Base-by-base conservation (phyloP, 768 basidiomycete species). In the Antrodiella citrinella region DNA sequence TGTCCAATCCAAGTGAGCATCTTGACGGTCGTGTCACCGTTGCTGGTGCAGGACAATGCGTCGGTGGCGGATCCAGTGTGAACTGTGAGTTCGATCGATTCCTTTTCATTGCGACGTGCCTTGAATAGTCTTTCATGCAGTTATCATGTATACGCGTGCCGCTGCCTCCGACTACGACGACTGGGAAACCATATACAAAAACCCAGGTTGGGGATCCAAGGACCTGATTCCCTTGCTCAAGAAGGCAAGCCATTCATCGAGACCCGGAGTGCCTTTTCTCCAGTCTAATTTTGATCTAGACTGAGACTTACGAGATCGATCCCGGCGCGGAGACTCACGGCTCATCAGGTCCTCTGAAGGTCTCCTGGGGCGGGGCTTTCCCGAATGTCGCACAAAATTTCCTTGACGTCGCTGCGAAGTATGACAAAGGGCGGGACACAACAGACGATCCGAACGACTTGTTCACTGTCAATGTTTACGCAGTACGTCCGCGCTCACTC, bases 41-140 rank as follows among this genome's bases (percentile, higher is more conserved):
- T 26, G 69, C 80, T 4, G 68, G 71, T 0, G 59, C 66, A 22
- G 82, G 76, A 0, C 69, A 75, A 48, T 74, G 72, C 38, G 56
- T 86, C 4, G 83, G 84, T 3, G 84, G 83, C 4, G 82, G 82
- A 0, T 82, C 81, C 0, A 66, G 68, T 47, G 72, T 84, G 15
- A 85, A 84, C 55, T 79, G 81, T 81, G 44, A 44, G 62, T 38
- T 43, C 41, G 21, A 5, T 22, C 21, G 7, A 43, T 43, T 5
- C n/a, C 18, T 7, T n/a, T 19, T 18, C 35, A 38, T 38, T n/a
- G n/a, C n/a, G n/a, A n/a, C 30, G 15, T 15, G 30, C 30, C 30
- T 35, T 7, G 7, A 7, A 35, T 7, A 7, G 7, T 35, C 30
- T 15, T 7, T 35, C 30, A 7, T 22, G 7, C 41, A 43, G 41